Evolutionary conservation across 345 rosid species (phyloP).

Genomic region (Psidium guajava): DNA sequence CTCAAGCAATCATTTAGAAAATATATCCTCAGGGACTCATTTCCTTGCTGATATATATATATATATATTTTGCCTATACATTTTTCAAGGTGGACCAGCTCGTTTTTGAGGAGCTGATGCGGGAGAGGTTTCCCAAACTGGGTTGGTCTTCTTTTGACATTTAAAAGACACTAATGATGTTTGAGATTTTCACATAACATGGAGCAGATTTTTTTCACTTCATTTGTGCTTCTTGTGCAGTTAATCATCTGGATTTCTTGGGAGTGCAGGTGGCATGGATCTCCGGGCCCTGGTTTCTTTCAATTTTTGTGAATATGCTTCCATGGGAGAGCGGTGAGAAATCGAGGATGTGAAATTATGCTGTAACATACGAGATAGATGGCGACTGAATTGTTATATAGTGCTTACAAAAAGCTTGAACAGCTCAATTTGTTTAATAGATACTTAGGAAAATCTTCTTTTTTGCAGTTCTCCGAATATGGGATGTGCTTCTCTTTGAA

Average conservation of each 20-base stretch:
- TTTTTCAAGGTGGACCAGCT: conserved; percentile 86
- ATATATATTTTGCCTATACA: not conserved
- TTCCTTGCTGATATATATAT: not conserved
- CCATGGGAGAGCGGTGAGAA: conserved; percentile 97
- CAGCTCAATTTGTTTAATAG: not conserved
- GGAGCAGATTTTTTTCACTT: conserved; percentile 31
- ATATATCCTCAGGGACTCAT: not conserved
- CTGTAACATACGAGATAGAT: not conserved
- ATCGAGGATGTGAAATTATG: not conserved
- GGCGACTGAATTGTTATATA: not conserved
- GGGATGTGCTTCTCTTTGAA: conserved; percentile 95
- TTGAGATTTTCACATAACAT: conserved; percentile 8
- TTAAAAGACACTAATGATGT: conserved; percentile 1
- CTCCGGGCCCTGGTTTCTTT: conserved; percentile 95
- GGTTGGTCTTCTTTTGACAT: conserved; percentile 50
- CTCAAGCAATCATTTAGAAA: not conserved
- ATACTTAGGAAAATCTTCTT: not conserved
- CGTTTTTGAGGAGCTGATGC: conserved; percentile 87
- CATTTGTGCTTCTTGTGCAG: conserved; percentile 64
- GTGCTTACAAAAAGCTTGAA: not conserved
- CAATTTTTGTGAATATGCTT: conserved; percentile 87
- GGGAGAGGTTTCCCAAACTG: conserved; percentile 88
- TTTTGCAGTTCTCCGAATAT: conserved; percentile 74
- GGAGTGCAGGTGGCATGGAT: conserved; percentile 99
- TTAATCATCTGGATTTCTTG: conserved; percentile 99